These are phyloP conservation scores for Eucalyptus decipiens DNA, from an alignment of 345 rosid genomes.

Conservation along the genomic window DNA sequence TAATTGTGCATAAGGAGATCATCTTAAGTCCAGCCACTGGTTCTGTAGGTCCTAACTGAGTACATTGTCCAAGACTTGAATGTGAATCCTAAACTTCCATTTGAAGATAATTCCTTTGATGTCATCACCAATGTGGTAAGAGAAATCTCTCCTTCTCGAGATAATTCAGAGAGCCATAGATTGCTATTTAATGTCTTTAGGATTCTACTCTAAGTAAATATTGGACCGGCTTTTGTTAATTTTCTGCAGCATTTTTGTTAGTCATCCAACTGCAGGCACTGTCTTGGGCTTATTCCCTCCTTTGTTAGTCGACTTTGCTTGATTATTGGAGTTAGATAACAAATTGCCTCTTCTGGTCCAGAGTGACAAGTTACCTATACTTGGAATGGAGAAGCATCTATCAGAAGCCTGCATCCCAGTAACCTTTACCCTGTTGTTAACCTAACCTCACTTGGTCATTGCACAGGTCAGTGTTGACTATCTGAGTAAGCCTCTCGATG, in stretches of 20 bases:
- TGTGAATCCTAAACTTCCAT: constrained; percentile 61
- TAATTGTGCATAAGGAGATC: not conserved
- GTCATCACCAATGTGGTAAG: constrained; percentile 80
- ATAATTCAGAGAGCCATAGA: not conserved
- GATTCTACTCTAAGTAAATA: not conserved
- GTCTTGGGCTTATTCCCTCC: not conserved
- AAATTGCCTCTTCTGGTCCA: not conserved
- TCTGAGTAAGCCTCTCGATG: constrained; percentile 67
- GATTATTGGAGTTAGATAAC: not conserved
- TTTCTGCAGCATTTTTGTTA: not conserved
- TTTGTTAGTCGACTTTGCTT: not conserved
- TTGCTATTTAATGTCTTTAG: not conserved
- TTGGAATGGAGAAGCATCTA: not conserved
- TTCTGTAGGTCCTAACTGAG: constrained; percentile 55
- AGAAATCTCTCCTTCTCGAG: not conserved
- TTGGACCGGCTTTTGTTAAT: not conserved
- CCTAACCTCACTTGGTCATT: not conserved
- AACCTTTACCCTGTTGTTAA: not conserved
- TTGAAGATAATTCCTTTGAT: constrained; percentile 76
- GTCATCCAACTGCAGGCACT: not conserved
- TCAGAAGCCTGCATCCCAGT: not conserved
- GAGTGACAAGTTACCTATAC: not conserved
- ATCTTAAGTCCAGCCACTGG: not conserved
- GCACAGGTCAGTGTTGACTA: constrained; percentile 86
- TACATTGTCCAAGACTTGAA: constrained; percentile 81